Conservation (phyloP, 1,284 basidiomycete species). For the Anthracocystis walkeri region DNA sequence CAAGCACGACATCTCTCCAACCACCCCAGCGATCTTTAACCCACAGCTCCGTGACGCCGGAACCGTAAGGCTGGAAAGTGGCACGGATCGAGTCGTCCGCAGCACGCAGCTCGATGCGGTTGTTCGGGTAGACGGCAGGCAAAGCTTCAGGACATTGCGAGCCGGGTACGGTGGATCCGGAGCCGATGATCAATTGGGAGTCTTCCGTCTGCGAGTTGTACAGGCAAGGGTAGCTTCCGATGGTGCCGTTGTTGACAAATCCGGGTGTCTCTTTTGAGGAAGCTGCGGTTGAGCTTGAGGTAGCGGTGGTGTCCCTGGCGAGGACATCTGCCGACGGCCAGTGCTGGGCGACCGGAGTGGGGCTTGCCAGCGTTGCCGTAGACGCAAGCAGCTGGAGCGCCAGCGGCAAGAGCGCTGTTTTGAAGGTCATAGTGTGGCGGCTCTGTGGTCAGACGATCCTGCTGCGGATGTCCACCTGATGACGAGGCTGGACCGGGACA, state of each 20-base stretch:
- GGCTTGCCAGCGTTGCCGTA: constrained; percentile 20
- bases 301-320: constrained; percentile 11
- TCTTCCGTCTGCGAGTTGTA: constrained; percentile 36
- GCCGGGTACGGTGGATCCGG: constrained; percentile 36
- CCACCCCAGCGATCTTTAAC: constrained; percentile 59
- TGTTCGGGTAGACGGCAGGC: constrained; percentile 58
- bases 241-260: constrained; percentile 62
- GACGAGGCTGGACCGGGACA: background rate
- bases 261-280: constrained; percentile 46
- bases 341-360: constrained; percentile 16
- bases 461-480: background rate
- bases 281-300: constrained; percentile 15
- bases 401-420: constrained; percentile 24
- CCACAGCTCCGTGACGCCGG: constrained; percentile 61
- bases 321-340: constrained; percentile 6
- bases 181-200: constrained; percentile 36
- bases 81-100: constrained; percentile 63
- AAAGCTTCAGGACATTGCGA: constrained; percentile 35
- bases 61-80: constrained; percentile 58
- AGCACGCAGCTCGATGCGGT: constrained; percentile 54
- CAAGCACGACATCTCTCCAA: constrained; percentile 55
- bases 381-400: constrained; percentile 42
- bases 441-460: background rate
- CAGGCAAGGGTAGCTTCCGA: constrained; percentile 53
- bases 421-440: constrained; percentile 29